These are phyloP conservation scores for Rhizopogon vinicolor DNA, from an alignment of 768 basidiomycete species.

Conservation along the genomic window DNA sequence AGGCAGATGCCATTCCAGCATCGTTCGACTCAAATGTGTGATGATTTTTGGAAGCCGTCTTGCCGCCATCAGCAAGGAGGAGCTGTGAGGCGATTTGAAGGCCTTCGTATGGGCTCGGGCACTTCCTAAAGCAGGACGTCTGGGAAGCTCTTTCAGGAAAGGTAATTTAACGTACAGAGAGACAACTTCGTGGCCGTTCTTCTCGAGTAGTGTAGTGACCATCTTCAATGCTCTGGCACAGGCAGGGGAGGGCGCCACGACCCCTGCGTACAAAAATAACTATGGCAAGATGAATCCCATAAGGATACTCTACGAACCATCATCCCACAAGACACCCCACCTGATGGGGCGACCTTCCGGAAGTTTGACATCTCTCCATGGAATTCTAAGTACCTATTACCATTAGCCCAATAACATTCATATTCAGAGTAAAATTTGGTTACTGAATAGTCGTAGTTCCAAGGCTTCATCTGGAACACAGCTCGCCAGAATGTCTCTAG, in stretches of 20 bases:
- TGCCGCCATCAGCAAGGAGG: constrained; percentile 46
- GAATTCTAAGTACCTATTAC: constrained; percentile 29
- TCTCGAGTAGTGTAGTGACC: constrained; percentile 40
- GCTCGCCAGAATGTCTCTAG: constrained; percentile 63
- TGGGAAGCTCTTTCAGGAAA: not conserved
- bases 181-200: constrained; percentile 45
- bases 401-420: not conserved
- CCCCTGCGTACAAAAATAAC: constrained; percentile 34
- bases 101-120: constrained; percentile 48
- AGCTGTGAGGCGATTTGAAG: constrained; percentile 49
- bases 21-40: constrained; percentile 43
- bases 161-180: constrained; percentile 39
- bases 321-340: constrained; percentile 63
- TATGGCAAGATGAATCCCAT: not conserved
- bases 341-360: constrained; percentile 46
- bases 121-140: constrained; percentile 10
- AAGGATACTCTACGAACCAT: constrained; percentile 33
- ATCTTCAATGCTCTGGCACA: constrained; percentile 48
- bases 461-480: constrained; percentile 55
- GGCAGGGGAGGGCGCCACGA: constrained; percentile 55
- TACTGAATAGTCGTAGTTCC: constrained; percentile 58
- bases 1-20: constrained; percentile 37
- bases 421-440: constrained; percentile 2
- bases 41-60: constrained; percentile 30
- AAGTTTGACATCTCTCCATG: constrained; percentile 34